Evolutionary conservation across 176 grass and related monocot species (phyloP).

Genomic region (Secale cereale): DNA sequence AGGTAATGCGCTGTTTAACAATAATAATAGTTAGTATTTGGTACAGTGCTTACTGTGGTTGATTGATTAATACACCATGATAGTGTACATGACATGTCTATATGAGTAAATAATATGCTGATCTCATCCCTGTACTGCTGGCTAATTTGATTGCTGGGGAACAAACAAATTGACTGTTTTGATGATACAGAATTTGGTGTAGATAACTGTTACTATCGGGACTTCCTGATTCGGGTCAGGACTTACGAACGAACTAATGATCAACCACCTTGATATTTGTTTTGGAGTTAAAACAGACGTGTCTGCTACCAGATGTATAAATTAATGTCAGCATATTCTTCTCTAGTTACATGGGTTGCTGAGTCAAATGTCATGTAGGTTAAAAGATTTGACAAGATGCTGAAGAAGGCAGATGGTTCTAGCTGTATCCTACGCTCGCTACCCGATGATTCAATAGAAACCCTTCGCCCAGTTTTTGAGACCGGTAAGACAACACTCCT

Average conservation of each 20-base stretch:
- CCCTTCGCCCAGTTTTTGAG: conserved; percentile 55
- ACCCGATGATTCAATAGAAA: conserved; percentile 57
- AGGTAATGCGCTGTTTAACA: conserved; percentile 33
- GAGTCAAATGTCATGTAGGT: conserved; percentile 39
- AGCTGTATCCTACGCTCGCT: conserved; percentile 48
- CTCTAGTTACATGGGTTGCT: conserved; percentile 14
- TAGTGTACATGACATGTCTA: background rate
- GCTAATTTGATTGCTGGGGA: background rate
- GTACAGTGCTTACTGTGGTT: background rate
- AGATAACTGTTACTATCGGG: background rate
- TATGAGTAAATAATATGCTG: background rate
- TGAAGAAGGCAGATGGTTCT: conserved; percentile 67
- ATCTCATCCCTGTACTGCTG: background rate
- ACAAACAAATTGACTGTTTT: background rate
- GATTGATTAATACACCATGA: conserved; percentile 19
- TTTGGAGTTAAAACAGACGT: conserved; percentile 8
- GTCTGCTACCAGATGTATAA: conserved; percentile 6
- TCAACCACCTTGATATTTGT: background rate
- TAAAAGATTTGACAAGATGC: conserved; percentile 80
- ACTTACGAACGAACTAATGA: background rate
- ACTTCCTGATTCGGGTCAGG: background rate
- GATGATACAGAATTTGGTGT: background rate
- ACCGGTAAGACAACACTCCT: conserved; percentile 20
- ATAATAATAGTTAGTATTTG: background rate
- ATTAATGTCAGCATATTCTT: background rate